A percentile compares a stretch with the other conserved stretches of the same genome.
Evolutionary conservation across 805 yeast species (phyloP).

Genomic region (Kazachstania viticola): DNA sequence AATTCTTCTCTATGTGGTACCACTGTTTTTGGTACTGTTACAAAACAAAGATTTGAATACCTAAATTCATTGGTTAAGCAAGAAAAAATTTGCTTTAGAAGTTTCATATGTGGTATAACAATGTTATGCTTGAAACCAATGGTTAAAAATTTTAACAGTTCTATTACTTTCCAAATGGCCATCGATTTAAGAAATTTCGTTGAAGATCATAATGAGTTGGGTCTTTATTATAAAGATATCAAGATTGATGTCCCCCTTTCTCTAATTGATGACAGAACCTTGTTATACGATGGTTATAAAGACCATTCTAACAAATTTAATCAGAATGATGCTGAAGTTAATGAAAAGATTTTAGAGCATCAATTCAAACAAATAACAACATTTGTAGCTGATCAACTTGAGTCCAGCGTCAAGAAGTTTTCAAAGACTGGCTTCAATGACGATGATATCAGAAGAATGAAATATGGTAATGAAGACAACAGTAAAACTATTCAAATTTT

Average conservation of each 20-base stretch:
- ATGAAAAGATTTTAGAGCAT: constrained; percentile 14
- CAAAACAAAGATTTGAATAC: constrained; percentile 8
- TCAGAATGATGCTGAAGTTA: constrained; percentile 7
- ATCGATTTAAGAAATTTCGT: constrained; percentile 14
- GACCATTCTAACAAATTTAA: constrained; percentile 2
- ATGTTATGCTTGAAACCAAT: constrained; percentile 21
- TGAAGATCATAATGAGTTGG: constrained; percentile 6
- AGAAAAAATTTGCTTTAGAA: constrained; percentile 15
- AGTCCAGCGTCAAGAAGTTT: constrained; percentile 13
- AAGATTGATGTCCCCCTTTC: constrained; percentile 18
- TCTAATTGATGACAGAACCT: constrained; percentile 12
- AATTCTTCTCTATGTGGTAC: constrained; percentile 17
- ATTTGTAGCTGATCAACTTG: constrained; percentile 9
- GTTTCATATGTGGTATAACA: constrained; percentile 18
- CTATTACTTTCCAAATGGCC: constrained; percentile 16
- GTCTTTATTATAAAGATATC: constrained; percentile 18
- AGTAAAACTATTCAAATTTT: constrained; percentile 17
- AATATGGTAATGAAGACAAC: constrained; percentile 7
- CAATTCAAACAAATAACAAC: constrained; percentile 17
- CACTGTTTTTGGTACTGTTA: constrained; percentile 18
- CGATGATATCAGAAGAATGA: constrained; percentile 22
- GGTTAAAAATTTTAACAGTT: constrained; percentile 10
- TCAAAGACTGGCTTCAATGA: constrained; percentile 16
- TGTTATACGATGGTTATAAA: constrained; percentile 1
- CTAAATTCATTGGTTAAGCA: constrained; percentile 9